Base-by-base conservation (phyloP, 257 asterid species). In the Lantana camara region DNA sequence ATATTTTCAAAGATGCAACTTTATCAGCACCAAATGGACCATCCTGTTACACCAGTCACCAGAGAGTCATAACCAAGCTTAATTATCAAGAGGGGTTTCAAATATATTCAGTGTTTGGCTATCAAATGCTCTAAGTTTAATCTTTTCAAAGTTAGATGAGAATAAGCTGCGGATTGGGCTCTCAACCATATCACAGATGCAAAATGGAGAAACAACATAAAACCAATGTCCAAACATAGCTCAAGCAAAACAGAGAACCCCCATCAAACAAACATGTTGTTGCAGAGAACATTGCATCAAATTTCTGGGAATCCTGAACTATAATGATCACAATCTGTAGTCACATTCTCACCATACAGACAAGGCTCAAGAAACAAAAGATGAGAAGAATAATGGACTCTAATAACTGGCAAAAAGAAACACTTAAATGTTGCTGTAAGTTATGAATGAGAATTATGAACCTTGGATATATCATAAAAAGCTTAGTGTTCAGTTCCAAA, bases 401-500 rank as follows among this genome's bases (percentile, higher is more conserved):
- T 5, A 57, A 56, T 22, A 15, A 71, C 70, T 16, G 41, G 20
- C 9, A 19, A 19, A 45, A 41, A 50, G 9, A 42, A 13, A 63
- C n/a, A n/a, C n/a, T 48, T 11, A 58, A 63, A 40, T 14, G 49
- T 10, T 50, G 73, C 16, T 41, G 37, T 61, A 48, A 21, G 61
- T 60, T 34, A 16, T 17, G 34, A 66, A 63, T 53, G 40, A 57
- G 63, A 69, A 60, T 51, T 13, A 50, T 21, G 65, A 52, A 34
- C 60, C 46, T 70, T 41, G 19, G 40, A 35, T 35, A 30, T 66
- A 61, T 60, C 74, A 59, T 62, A 10, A 68, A 68, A 58, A 57
- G n/a, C 55, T 17, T 37, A 46, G 51, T 40, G 51, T 60, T 59
- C 55, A 29, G 51, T 56, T 51, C 46, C 40, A 19, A 44, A 62